Percentiles rank a stretch among this genome's conserved stretches.
Evolutionary conservation across 495 filamentous ascomycete species (phyloP).

Genomic region (Articulospora tetracladia): DNA sequence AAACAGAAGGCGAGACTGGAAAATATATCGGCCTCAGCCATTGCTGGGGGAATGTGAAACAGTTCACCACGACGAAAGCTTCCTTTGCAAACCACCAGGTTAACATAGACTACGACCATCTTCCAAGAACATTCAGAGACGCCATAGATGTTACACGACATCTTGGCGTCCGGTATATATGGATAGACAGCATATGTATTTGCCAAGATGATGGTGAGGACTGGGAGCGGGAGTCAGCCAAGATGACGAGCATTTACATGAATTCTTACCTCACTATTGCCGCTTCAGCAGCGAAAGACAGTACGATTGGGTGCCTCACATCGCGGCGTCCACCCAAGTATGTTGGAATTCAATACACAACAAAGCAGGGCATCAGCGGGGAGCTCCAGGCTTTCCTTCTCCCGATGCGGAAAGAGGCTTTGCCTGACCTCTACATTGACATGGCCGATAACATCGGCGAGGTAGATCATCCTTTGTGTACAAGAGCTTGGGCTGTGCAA

Average conservation of each 20-base stretch:
- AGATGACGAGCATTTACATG: constrained; percentile 18
- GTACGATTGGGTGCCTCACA: background rate
- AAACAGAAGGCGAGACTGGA: constrained; percentile 1
- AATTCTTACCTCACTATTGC: constrained; percentile 8
- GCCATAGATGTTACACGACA: constrained; percentile 15
- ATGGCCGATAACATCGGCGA: background rate
- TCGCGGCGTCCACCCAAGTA: background rate
- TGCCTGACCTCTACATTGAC: background rate
- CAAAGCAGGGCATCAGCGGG: background rate
- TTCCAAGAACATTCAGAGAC: constrained; percentile 21
- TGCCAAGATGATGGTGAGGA: constrained; percentile 26
- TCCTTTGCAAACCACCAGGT: background rate
- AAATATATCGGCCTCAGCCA: constrained; percentile 18
- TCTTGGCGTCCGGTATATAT: constrained; percentile 23
- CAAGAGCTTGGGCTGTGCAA: constrained; percentile 22
- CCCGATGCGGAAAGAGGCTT: background rate
- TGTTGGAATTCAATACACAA: background rate
- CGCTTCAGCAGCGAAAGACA: background rate
- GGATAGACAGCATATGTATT: constrained; percentile 19
- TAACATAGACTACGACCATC: constrained; percentile 1
- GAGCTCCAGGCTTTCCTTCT: background rate
- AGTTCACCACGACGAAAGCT: constrained; percentile 1
- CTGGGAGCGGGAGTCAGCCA: constrained; percentile 22
- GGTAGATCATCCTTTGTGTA: background rate
- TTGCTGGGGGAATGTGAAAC: constrained; percentile 11